Evolutionary conservation across 2,329 filamentous ascomycete species (phyloP), one percentile per base, ranked within the genome.

Genomic region (Chrysosporium keratinophilum): DNA sequence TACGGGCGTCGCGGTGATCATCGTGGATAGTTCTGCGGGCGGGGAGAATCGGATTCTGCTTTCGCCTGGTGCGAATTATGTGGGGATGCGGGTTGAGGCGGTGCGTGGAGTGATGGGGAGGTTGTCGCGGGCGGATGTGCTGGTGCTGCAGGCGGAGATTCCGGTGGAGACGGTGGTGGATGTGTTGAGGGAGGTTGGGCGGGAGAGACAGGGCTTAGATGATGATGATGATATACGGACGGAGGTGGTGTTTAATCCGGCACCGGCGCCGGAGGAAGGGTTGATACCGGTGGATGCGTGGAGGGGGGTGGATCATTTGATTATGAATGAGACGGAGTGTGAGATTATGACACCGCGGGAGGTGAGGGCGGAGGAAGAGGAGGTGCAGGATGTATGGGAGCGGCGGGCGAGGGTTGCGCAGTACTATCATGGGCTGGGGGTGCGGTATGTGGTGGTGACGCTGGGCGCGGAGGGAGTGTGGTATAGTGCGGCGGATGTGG

Each of bases 241-340:
- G 1, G 74, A 78, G 35, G 84, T 91, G 1, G 78, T 96, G 48
- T 78, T 95, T 59, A 97, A 96, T 68, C 89, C 90, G 14, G 90
- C 90, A 2, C 89, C 90, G 14, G 90, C 90, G 9, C 85, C 86
- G 3, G 88, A 89, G 2, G 77, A 83, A 43, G 69, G 72, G 7
- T 70, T 4, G 7, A 28, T 95, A 2, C 88, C 87, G 0, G 74
- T 74, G 0, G 76, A 80, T 28, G 82, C 81, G 7, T 93, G 86
- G 65, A 62, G 67, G 5, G 80, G 79, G 0, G 77, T 96, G 33
- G 81, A 82, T 41, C 88, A 95, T 63, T 75, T 96, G 42, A 80
- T 96, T 49, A 80, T 96, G 62, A 96, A 97, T 65, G 90, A 96
- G 74, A 93, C 85, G 1, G 90, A 96, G 72, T 87, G 89, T 1